Percentiles rank a stretch among this genome's conserved stretches.
Evolutionary conservation across 129 eudicot species (phyloP).

Genomic region (sunflower (Helianthus annuus)): DNA sequence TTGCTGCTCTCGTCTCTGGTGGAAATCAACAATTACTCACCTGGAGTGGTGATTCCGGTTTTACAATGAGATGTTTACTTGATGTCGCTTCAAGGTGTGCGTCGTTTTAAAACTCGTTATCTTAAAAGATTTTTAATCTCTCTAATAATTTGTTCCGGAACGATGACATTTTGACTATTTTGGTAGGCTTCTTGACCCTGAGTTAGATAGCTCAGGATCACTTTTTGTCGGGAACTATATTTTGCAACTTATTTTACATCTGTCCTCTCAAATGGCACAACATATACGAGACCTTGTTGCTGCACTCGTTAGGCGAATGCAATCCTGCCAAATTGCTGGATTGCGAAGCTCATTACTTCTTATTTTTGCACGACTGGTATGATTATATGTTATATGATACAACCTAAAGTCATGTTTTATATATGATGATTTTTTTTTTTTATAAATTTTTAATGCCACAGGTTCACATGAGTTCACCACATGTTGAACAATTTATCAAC

Average conservation of each 20-base stretch:
- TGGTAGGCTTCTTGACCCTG: constrained; percentile 90
- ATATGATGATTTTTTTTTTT: constrained; percentile 4
- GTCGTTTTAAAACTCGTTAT: not conserved
- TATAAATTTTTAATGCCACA: constrained; percentile 30
- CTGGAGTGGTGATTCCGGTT: constrained; percentile 91
- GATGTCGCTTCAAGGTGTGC: constrained; percentile 93
- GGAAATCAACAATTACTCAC: constrained; percentile 79
- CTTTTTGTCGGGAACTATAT: constrained; percentile 93
- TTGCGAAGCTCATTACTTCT: constrained; percentile 81
- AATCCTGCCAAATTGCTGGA: constrained; percentile 77
- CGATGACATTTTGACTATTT: constrained; percentile 3
- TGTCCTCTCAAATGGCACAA: constrained; percentile 89
- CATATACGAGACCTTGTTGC: constrained; percentile 82
- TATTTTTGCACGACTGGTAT: constrained; percentile 84
- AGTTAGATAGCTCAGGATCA: constrained; percentile 91
- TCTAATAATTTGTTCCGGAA: constrained; percentile 16
- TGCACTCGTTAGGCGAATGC: constrained; percentile 92
- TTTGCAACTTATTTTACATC: constrained; percentile 87
- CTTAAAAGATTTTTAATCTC: not conserved
- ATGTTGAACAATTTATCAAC: constrained; percentile 78
- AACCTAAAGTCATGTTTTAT: constrained; percentile 10
- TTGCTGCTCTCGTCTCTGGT: constrained; percentile 83
- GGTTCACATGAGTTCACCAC: constrained; percentile 95
- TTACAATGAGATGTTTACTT: constrained; percentile 86
- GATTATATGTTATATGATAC: constrained; percentile 8